phyloP scores from a whole-genome alignment of 2,329 filamentous ascomycete species.

The Orbilia ellipsospora region DNA sequence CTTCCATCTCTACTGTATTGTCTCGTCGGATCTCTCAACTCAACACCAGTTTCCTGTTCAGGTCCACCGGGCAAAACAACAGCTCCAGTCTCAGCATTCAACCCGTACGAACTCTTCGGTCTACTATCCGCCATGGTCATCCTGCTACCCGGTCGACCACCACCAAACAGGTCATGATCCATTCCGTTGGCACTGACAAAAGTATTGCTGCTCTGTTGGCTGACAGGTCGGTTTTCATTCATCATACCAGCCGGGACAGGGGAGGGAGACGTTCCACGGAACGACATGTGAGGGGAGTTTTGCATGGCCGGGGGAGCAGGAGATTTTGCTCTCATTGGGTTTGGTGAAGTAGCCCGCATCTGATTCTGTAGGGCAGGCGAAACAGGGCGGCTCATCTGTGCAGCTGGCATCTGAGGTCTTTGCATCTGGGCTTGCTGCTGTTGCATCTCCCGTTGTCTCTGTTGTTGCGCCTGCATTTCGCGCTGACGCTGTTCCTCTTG shows the following conservation, averaged over 20 bases:
- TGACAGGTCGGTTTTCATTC: slow-evolving; percentile 53
- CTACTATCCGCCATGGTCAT: slow-evolving; percentile 44
- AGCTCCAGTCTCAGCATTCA: slow-evolving; percentile 60
- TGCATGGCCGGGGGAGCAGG: slow-evolving; percentile 41
- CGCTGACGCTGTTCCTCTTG: slow-evolving; percentile 42
- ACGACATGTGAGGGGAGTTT: slow-evolving; percentile 52
- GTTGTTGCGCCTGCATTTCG: slow-evolving; percentile 50
- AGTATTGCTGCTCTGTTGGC: slow-evolving; percentile 54
- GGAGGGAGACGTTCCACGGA: slow-evolving; percentile 42
- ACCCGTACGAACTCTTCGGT: slow-evolving; percentile 43
- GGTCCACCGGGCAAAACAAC: slow-evolving; percentile 66
- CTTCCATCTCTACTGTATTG: slow-evolving; percentile 87
- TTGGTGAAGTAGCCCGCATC: slow-evolving; percentile 46
- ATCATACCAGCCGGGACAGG: slow-evolving; percentile 44
- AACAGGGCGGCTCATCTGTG: slow-evolving; percentile 47
- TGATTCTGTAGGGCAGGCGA: slow-evolving; percentile 51
- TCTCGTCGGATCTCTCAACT: slow-evolving; percentile 84
- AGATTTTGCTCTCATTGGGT: slow-evolving; percentile 47
- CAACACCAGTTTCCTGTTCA: slow-evolving; percentile 66
- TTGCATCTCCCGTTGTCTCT: slow-evolving; percentile 47
- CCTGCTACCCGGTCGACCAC: slow-evolving; percentile 34
- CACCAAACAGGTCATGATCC: slow-evolving; percentile 25
- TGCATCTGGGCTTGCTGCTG: slow-evolving; percentile 53
- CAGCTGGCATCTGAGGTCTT: slow-evolving; percentile 49
- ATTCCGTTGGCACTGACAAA: slow-evolving; percentile 54